A percentile compares a stretch with the other conserved stretches of the same genome.
These are phyloP conservation scores for Cyclostephanos tholiformis DNA, from an alignment of 108 stramenopile genomes.

Conservation along the genomic window DNA sequence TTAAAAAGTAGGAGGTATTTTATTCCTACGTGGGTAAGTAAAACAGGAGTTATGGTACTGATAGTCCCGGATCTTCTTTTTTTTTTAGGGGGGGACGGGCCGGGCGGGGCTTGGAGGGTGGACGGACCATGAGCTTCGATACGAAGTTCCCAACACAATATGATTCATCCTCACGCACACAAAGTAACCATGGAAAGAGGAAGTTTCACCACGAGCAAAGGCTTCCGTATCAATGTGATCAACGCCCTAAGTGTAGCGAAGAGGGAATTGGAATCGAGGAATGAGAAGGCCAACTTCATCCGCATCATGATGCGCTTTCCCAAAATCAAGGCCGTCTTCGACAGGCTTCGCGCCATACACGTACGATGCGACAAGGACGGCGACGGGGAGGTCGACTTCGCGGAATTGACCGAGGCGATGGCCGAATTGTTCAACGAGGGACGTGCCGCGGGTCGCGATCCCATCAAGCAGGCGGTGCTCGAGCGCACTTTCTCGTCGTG, in stretches of 20 bases:
- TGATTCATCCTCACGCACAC: too few relatives aligned
- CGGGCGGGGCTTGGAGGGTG: too few relatives aligned
- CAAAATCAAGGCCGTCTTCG: constrained; percentile 44
- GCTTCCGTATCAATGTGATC: constrained; percentile 41
- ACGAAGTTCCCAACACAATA: too few relatives aligned
- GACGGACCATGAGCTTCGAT: too few relatives aligned
- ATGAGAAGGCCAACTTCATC: constrained; percentile 51
- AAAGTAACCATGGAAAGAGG: not conserved
- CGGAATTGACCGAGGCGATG: constrained; percentile 39
- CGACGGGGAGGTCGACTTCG: constrained; percentile 21
- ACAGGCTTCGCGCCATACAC: constrained; percentile 37
- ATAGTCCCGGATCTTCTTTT: too few relatives aligned
- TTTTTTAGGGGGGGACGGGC: too few relatives aligned
- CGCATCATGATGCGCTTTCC: constrained; percentile 57
- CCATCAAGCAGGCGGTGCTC: constrained; percentile 31
- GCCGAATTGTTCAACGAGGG: constrained; percentile 39
- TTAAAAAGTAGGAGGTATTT: too few relatives aligned
- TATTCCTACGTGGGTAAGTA: too few relatives aligned
- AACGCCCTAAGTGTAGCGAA: constrained; percentile 43
- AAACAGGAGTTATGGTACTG: too few relatives aligned
- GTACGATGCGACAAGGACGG: constrained; percentile 36
- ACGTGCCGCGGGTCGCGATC: constrained; percentile 21
- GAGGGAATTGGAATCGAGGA: constrained; percentile 28
- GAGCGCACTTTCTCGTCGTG: constrained; percentile 36
- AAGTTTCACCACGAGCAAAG: constrained; percentile 18